Conservation (phyloP, 73 alveolate genomes). For the Breviolum minutum region DNA sequence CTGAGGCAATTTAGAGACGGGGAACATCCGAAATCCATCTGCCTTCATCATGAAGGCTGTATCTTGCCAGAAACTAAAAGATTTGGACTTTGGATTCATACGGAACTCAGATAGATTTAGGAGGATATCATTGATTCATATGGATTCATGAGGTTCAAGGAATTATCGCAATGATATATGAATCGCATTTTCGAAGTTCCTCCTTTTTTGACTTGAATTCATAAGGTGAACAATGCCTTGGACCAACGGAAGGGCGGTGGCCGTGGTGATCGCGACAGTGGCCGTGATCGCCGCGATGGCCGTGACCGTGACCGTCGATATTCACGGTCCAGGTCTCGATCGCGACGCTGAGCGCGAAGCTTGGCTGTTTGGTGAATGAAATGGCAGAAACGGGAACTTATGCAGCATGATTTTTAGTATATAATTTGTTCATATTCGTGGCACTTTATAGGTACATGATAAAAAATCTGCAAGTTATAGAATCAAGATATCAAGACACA, state of each 20-base stretch:
- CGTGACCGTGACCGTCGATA: background rate
- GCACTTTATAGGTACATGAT: too few species aligned
- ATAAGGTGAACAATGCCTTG: conserved; percentile 28
- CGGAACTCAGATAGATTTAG: too few species aligned
- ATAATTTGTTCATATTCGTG: too few species aligned
- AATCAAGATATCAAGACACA: too few species aligned
- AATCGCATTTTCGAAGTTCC: too few species aligned
- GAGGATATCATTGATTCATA: too few species aligned
- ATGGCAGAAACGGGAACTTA: too few species aligned
- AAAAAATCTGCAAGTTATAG: too few species aligned
- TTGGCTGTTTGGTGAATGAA: background rate
- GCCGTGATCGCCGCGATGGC: background rate
- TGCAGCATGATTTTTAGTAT: too few species aligned
- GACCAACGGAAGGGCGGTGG: conserved; percentile 29
- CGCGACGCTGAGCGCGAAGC: conserved; percentile 29
- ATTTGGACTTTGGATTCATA: background rate
- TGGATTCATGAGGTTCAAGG: too few species aligned
- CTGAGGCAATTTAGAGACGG: conserved; percentile 53
- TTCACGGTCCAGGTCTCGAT: conserved; percentile 7
- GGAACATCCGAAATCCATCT: conserved; percentile 64
- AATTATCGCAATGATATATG: too few species aligned
- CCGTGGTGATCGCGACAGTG: conserved; percentile 33
- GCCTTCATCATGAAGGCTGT: conserved; percentile 76
- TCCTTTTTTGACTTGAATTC: background rate
- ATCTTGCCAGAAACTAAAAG: background rate